These are phyloP conservation scores for Chytriomyces sp. DNA, from an alignment of 192 early-diverging fungal genomes.

Conservation along the genomic window DNA sequence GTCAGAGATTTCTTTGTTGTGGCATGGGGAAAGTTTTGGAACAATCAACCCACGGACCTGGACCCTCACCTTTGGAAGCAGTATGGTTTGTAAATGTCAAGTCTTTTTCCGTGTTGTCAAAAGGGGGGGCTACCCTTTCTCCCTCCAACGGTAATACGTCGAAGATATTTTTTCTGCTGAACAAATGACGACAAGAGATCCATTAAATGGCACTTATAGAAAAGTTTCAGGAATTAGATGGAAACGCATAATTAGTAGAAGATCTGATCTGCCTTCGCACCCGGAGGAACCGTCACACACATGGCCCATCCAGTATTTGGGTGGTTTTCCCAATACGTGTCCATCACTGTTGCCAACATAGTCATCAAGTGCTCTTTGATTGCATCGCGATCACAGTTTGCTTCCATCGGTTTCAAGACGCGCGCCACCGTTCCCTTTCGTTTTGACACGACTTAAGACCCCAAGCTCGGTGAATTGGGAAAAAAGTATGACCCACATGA, in stretches of 20 bases:
- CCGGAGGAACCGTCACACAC: conserved; percentile 16
- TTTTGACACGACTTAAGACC: neutral
- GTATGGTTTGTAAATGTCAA: too few relatives aligned
- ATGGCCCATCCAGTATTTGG: conserved; percentile 11
- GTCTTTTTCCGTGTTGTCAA: too few relatives aligned
- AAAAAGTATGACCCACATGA: neutral
- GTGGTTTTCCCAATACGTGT: conserved; percentile 11
- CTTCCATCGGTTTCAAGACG: conserved; percentile 13
- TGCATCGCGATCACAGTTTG: neutral
- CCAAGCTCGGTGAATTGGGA: neutral
- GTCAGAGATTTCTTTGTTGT: too few relatives aligned
- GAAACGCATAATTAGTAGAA: conserved; percentile 17
- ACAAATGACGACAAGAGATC: too few relatives aligned
- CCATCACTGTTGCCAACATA: neutral
- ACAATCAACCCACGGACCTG: too few relatives aligned
- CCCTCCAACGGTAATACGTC: too few relatives aligned
- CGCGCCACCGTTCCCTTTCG: conserved; percentile 3
- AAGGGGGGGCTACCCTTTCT: too few relatives aligned
- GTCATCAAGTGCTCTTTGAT: conserved; percentile 2
- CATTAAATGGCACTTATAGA: too few relatives aligned
- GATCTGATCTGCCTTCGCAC: neutral
- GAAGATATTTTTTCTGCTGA: too few relatives aligned
- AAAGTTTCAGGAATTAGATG: too few relatives aligned
- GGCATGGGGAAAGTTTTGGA: too few relatives aligned
- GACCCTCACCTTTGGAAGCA: too few relatives aligned